These are phyloP conservation scores for Clitoria ternatea DNA, from an alignment of 306 rosid species.

Conservation along the genomic window DNA sequence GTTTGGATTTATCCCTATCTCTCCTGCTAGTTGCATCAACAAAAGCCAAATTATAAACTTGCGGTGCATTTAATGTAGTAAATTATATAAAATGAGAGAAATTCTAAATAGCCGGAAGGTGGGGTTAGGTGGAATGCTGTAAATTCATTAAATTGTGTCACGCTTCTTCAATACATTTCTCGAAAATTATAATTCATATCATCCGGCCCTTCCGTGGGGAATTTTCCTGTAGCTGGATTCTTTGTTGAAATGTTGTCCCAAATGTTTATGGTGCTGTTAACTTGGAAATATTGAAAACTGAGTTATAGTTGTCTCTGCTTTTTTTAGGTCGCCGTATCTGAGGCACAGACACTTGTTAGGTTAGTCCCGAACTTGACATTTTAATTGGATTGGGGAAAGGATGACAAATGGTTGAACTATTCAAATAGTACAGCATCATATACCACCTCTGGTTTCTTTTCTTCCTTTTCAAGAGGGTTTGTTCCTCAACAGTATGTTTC, in stretches of 20 bases:
- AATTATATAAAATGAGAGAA: no score
- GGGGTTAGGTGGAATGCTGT: conserved; percentile 31
- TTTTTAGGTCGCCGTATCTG: no score
- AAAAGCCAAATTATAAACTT: conserved; percentile 18
- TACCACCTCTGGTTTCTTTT: no score
- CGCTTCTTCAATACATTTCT: conserved; percentile 15
- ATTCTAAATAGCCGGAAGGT: no score
- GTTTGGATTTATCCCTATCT: conserved; percentile 7
- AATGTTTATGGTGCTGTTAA: conserved; percentile 3
- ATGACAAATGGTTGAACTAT: background rate
- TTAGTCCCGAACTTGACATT: background rate
- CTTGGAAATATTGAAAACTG: conserved; percentile 17
- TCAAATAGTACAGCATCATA: background rate
- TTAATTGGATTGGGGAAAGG: background rate
- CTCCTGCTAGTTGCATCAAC: conserved; percentile 25
- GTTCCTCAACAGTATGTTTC: no score
- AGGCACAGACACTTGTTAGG: background rate
- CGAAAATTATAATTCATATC: conserved; percentile 14
- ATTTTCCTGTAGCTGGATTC: conserved; percentile 19
- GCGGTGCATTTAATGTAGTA: conserved; percentile 2
- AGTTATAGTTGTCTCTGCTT: background rate
- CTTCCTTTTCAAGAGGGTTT: no score
- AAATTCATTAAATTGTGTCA: conserved; percentile 31
- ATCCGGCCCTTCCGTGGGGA: background rate
- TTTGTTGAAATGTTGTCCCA: conserved; percentile 18